phyloP scores from a whole-genome alignment of 805 yeast species.

The Sungouiella thailandica region DNA sequence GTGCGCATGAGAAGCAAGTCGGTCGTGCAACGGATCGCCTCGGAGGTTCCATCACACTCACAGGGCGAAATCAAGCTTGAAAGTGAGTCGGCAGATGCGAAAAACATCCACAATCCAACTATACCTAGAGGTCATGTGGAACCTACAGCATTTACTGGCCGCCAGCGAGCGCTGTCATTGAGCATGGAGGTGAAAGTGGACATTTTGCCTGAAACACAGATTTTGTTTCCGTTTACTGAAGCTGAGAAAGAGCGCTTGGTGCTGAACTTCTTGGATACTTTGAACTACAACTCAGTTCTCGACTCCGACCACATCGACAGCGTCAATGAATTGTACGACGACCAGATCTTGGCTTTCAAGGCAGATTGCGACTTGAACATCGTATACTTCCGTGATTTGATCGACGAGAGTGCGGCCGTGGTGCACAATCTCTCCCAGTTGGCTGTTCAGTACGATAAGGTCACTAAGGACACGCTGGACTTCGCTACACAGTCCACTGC shows the following conservation, averaged over 20 bases:
- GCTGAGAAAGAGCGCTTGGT: conserved; percentile 32
- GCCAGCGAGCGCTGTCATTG: not conserved
- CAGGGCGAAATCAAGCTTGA: conserved; percentile 23
- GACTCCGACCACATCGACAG: conserved; percentile 35
- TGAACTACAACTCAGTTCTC: conserved; percentile 39
- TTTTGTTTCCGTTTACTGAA: conserved; percentile 32
- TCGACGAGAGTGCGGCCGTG: conserved; percentile 42
- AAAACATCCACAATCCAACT: conserved; percentile 11
- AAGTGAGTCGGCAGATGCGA: conserved; percentile 12
- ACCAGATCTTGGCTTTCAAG: conserved; percentile 30
- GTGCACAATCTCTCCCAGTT: conserved; percentile 44
- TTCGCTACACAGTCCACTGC: conserved; percentile 55
- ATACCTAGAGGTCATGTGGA: conserved; percentile 3
- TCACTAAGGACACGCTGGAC: conserved; percentile 56
- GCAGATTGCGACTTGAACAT: conserved; percentile 21
- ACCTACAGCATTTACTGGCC: conserved; percentile 1
- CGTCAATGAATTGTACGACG: conserved; percentile 35
- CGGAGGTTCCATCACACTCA: conserved; percentile 39
- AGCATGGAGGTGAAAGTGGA: not conserved
- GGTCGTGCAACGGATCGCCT: conserved; percentile 58
- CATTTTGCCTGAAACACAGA: not conserved
- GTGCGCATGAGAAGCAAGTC: conserved; percentile 53
- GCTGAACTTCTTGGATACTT: conserved; percentile 31
- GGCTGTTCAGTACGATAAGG: conserved; percentile 49
- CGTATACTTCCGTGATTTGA: conserved; percentile 26